phyloP scores from a whole-genome alignment of 345 rosid genomes.

The Murraya paniculata region DNA sequence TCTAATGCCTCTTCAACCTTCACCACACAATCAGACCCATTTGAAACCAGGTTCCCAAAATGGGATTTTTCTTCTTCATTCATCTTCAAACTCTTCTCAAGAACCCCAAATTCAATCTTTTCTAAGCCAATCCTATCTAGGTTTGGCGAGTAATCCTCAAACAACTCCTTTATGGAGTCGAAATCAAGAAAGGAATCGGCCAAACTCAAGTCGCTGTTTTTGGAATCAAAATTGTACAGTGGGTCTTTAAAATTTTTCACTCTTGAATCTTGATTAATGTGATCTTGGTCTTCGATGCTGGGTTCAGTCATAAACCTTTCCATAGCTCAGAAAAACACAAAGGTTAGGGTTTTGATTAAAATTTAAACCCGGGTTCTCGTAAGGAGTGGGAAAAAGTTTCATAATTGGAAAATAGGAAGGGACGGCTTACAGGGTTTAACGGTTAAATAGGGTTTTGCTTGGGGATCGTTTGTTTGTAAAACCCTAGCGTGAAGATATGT shows the following conservation, averaged over 20 bases:
- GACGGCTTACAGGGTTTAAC: neutral
- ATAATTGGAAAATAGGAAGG: slow-evolving; percentile 10
- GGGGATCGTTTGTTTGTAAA: slow-evolving; percentile 14
- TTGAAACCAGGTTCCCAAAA: slow-evolving; percentile 3
- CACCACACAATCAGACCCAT: slow-evolving; percentile 19
- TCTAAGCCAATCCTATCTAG: slow-evolving; percentile 23
- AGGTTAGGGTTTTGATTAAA: neutral
- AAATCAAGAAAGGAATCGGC: slow-evolving; percentile 65
- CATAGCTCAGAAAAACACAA: slow-evolving; percentile 33
- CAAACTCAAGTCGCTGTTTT: slow-evolving; percentile 23
- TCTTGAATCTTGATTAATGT: slow-evolving; percentile 30
- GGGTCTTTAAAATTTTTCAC: slow-evolving; percentile 27
- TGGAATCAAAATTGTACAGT: slow-evolving; percentile 32
- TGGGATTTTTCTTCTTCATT: slow-evolving; percentile 24
- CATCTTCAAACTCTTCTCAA: slow-evolving; percentile 29
- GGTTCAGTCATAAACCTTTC: slow-evolving; percentile 43
- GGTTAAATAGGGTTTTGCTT: slow-evolving; percentile 5
- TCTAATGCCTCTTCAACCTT: slow-evolving; percentile 31
- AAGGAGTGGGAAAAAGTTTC: slow-evolving; percentile 10
- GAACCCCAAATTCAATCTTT: slow-evolving; percentile 34
- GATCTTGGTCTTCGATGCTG: slow-evolving; percentile 27
- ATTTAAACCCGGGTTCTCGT: no score
- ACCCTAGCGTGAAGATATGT: slow-evolving; percentile 12
- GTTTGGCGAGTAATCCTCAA: slow-evolving; percentile 33
- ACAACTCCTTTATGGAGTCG: slow-evolving; percentile 51